A percentile compares a stretch with the other conserved stretches of the same genome.
These are phyloP conservation scores for Suillus hirtellus DNA, from an alignment of 768 basidiomycete species.

Conservation along the genomic window DNA sequence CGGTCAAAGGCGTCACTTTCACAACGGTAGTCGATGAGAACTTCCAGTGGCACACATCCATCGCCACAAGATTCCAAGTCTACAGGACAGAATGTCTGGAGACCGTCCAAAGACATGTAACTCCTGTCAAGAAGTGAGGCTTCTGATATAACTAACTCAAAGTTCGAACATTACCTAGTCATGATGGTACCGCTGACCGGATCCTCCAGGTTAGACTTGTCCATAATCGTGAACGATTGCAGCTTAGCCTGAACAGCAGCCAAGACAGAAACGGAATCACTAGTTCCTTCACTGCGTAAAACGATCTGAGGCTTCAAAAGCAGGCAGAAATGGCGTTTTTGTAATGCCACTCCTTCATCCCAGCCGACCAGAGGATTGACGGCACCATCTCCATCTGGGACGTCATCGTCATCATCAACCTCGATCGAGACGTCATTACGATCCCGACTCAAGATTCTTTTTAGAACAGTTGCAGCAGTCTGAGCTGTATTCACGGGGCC, in stretches of 20 bases:
- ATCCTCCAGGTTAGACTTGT: conserved; percentile 75
- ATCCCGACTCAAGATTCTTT: conserved; percentile 62
- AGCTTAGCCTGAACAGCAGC: conserved; percentile 81
- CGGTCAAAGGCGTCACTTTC: conserved; percentile 85
- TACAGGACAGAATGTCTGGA: conserved; percentile 86
- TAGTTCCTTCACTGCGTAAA: conserved; percentile 51
- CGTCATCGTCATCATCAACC: conserved; percentile 33
- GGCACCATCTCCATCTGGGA: conserved; percentile 33
- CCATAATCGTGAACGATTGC: conserved; percentile 79
- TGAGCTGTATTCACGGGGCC: conserved; percentile 51
- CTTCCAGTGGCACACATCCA: conserved; percentile 83
- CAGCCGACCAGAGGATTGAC: conserved; percentile 69
- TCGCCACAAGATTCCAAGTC: conserved; percentile 40
- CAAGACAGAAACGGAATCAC: conserved; percentile 59
- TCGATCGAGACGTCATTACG: conserved; percentile 45
- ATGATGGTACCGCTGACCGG: conserved; percentile 84
- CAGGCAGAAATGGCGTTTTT: conserved; percentile 78
- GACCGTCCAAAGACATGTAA: conserved; percentile 72
- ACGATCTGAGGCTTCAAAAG: conserved; percentile 91
- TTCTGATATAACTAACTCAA: conserved; percentile 7
- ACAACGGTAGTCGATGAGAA: conserved; percentile 81
- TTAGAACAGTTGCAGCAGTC: conserved; percentile 65
- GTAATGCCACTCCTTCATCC: conserved; percentile 67
- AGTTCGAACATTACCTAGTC: conserved; percentile 57
- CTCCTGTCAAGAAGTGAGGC: conserved; percentile 48